These are phyloP conservation scores for Allium fistulosum DNA, from an alignment of 106 monocot species.

Conservation along the genomic window DNA sequence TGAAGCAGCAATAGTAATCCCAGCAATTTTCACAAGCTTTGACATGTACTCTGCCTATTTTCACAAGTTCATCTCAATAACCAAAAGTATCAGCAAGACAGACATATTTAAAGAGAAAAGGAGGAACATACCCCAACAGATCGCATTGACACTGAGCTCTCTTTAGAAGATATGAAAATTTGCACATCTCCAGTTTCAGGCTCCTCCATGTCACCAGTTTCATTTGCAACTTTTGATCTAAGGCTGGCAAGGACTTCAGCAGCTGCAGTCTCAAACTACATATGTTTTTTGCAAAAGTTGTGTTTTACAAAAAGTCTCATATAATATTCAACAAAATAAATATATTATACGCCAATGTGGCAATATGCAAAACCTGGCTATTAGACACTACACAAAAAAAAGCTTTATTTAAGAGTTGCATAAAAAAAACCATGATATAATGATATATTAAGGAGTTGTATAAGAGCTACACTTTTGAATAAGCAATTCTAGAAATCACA, in stretches of 20 bases:
- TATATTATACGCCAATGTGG: too few relatives aligned
- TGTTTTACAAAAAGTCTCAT: too few relatives aligned
- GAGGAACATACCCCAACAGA: constrained; percentile 55
- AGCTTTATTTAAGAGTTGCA: too few relatives aligned
- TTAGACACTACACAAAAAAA: too few relatives aligned
- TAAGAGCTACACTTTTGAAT: too few relatives aligned
- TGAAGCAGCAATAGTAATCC: constrained; percentile 88
- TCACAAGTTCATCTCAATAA: background rate
- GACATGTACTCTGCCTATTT: constrained; percentile 88
- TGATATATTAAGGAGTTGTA: too few relatives aligned
- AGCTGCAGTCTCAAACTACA: constrained; percentile 85
- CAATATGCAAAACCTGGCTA: too few relatives aligned
- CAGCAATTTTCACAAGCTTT: constrained; percentile 94
- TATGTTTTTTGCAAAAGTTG: background rate
- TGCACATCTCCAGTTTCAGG: constrained; percentile 87
- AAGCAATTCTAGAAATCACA: too few relatives aligned
- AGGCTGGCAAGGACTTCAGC: constrained; percentile 84
- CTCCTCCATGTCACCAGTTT: constrained; percentile 95
- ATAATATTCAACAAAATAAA: too few relatives aligned
- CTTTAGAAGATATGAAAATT: constrained; percentile 84
- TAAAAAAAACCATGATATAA: too few relatives aligned
- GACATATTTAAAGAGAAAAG: background rate
- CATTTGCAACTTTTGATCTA: constrained; percentile 77
- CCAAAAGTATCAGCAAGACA: background rate
- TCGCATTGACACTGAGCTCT: constrained; percentile 78